Conservation (phyloP, 495 filamentous ascomycete genomes). For the Aspergillus egyptiacus region DNA sequence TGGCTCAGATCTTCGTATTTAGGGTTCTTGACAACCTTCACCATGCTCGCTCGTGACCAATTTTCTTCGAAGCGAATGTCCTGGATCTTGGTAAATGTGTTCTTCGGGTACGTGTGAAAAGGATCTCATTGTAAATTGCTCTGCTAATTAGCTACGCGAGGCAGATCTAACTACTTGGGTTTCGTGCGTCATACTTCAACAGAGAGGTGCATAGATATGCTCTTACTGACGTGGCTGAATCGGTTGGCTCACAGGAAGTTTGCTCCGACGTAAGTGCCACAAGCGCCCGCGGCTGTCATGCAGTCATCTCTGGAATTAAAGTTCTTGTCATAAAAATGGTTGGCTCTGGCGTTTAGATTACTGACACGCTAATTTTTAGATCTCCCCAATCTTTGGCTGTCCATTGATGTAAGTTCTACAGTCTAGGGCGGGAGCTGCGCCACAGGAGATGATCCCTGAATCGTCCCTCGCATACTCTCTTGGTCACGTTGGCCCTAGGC, state of each 20-base stretch:
- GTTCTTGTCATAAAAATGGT: conserved; percentile 34
- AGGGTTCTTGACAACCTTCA: conserved; percentile 92
- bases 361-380: conserved; percentile 40
- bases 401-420: conserved; percentile 36
- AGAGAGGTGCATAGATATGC: conserved; percentile 13
- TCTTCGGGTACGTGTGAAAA: conserved; percentile 55
- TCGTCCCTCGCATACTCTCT: conserved; percentile 27
- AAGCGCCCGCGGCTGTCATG: conserved; percentile 29
- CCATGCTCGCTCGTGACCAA: conserved; percentile 72
- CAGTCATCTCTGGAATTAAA: conserved; percentile 28
- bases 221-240: conserved; percentile 41
- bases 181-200: conserved; percentile 54
- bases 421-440: conserved; percentile 21
- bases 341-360: conserved; percentile 38
- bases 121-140: conserved; percentile 24
- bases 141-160: conserved; percentile 29
- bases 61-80: conserved; percentile 73
- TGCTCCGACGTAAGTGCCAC: conserved; percentile 40
- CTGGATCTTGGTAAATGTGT: conserved; percentile 81
- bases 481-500: conserved; percentile 31
- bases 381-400: conserved; percentile 44
- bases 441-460: conserved; percentile 16
- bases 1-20: conserved; percentile 14
- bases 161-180: conserved; percentile 68
- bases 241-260: conserved; percentile 47